Conservation (phyloP, 306 rosid genomes). For the Ormosia semicastrata region DNA sequence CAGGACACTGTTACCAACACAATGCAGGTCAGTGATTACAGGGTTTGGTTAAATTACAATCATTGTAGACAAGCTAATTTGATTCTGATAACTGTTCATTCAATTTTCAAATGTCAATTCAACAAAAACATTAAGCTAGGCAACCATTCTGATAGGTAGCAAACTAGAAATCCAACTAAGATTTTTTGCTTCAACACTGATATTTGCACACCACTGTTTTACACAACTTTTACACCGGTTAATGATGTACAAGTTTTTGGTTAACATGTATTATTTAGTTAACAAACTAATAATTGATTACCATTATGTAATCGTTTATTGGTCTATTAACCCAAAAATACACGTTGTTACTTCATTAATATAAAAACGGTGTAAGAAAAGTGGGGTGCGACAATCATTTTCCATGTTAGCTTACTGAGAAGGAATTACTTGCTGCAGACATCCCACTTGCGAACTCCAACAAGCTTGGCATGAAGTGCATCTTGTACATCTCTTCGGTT, state of each 20-base stretch:
- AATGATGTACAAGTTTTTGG: not conserved
- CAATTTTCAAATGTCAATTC: not conserved
- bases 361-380: not conserved
- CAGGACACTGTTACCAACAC: slow-evolving; percentile 49
- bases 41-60: not conserved
- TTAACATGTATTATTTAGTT: not conserved
- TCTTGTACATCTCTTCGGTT: slow-evolving; percentile 77
- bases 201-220: not conserved
- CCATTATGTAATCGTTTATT: not conserved
- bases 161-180: not conserved
- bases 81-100: not conserved
- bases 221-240: not conserved
- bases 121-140: not conserved
- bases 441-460: slow-evolving; percentile 81
- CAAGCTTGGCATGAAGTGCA: slow-evolving; percentile 85
- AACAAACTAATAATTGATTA: not conserved
- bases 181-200: not conserved
- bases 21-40: not conserved
- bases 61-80: not conserved
- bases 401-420: not conserved
- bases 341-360: too few species aligned
- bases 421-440: slow-evolving; percentile 84
- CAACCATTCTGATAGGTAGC: not conserved
- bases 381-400: not conserved
- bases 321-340: not conserved